Conservation (phyloP, 1,284 basidiomycete genomes). For the Ceratobasidium sp. region DNA sequence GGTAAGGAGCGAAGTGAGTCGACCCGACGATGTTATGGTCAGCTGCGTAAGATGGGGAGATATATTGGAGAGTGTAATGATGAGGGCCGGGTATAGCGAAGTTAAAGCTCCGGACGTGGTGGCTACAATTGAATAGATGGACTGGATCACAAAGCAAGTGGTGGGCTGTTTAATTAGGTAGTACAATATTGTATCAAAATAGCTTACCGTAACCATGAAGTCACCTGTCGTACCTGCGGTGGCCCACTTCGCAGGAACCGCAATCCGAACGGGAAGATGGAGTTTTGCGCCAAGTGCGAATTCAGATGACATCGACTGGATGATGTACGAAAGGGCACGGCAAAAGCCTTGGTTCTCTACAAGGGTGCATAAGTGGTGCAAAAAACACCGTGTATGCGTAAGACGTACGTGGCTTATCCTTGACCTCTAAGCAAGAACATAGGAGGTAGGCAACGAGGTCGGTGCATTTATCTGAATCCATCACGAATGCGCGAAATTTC, state of each 20-base stretch:
- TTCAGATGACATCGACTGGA: conserved; percentile 92
- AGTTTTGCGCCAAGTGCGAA: conserved; percentile 79
- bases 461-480: conserved; percentile 83
- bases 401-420: conserved; percentile 86
- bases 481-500: conserved; percentile 87
- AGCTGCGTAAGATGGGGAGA: conserved; percentile 89
- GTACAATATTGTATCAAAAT: conserved; percentile 8
- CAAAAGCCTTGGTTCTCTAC: conserved; percentile 91
- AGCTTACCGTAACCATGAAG: conserved; percentile 85
- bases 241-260: conserved; percentile 81
- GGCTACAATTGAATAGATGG: conserved; percentile 89
- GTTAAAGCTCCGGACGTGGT: conserved; percentile 86
- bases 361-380: conserved; percentile 48
- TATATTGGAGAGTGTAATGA: conserved; percentile 89
- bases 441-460: conserved; percentile 83
- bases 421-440: conserved; percentile 84
- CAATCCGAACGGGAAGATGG: conserved; percentile 65
- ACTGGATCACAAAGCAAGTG: conserved; percentile 61
- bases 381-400: neutral
- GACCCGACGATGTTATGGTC: conserved; percentile 83
- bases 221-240: conserved; percentile 82
- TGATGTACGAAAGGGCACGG: conserved; percentile 88
- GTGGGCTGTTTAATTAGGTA: conserved; percentile 23
- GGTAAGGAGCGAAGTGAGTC: conserved; percentile 87
- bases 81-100: conserved; percentile 90